Percentiles rank a stretch among this genome's conserved stretches.
These are phyloP conservation scores for Cercospora beticola DNA, from an alignment of 2,329 filamentous ascomycete genomes.

Conservation along the genomic window DNA sequence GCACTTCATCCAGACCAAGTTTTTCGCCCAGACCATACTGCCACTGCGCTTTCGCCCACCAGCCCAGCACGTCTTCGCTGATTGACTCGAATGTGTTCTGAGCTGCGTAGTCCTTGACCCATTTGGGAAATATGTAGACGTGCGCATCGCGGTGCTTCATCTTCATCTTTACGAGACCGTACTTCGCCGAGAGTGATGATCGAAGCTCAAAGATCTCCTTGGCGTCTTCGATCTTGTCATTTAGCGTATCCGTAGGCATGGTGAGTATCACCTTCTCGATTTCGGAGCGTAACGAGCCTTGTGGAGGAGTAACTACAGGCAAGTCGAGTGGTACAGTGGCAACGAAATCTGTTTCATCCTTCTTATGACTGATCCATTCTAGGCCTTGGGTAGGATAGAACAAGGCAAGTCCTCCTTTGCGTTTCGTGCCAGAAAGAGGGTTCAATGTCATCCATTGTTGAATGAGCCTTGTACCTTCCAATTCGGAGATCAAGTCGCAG, in stretches of 20 bases:
- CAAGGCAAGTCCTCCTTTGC: slow-evolving; percentile 79
- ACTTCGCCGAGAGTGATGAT: slow-evolving; percentile 65
- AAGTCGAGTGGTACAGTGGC: slow-evolving; percentile 68
- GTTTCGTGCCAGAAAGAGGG: slow-evolving; percentile 49
- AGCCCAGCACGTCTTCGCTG: slow-evolving; percentile 86
- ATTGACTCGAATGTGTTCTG: slow-evolving; percentile 84
- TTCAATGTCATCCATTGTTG: slow-evolving; percentile 88
- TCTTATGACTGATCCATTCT: slow-evolving; percentile 70
- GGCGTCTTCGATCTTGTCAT: slow-evolving; percentile 75
- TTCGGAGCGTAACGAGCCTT: slow-evolving; percentile 64
- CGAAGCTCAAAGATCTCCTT: slow-evolving; percentile 72
- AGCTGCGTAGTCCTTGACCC: slow-evolving; percentile 81
- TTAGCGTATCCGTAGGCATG: slow-evolving; percentile 84
- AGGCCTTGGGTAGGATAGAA: slow-evolving; percentile 82
- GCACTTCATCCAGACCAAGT: slow-evolving; percentile 67
- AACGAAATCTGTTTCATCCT: slow-evolving; percentile 90
- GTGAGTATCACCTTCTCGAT: slow-evolving; percentile 80
- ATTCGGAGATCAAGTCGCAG: slow-evolving; percentile 88
- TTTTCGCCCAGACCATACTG: slow-evolving; percentile 78
- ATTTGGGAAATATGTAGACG: slow-evolving; percentile 89
- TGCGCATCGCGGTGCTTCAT: slow-evolving; percentile 87
- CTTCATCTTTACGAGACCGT: slow-evolving; percentile 75
- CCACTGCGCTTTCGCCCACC: slow-evolving; percentile 95
- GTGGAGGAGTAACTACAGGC: slow-evolving; percentile 58
- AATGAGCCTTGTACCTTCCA: slow-evolving; percentile 76